Percentiles rank a stretch among this genome's conserved stretches.
Evolutionary conservation across 352 stramenopile species (phyloP).

Genomic region (Stephanocyclus meneghinianus): DNA sequence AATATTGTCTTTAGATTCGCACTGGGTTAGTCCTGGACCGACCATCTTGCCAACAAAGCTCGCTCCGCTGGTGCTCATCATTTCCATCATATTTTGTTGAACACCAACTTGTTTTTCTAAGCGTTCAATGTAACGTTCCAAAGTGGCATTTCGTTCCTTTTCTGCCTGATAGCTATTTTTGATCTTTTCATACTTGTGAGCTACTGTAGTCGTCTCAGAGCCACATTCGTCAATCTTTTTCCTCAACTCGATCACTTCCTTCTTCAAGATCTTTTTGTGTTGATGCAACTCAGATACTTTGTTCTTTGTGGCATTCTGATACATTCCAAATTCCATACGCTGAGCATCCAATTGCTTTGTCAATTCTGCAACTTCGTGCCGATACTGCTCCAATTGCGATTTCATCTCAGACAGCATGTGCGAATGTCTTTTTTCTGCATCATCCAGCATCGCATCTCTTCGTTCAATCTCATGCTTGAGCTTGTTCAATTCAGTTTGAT

Average conservation of each 20-base stretch:
- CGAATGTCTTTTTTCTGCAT: conserved; percentile 44
- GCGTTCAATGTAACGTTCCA: conserved; percentile 76
- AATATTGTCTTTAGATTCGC: conserved; percentile 29
- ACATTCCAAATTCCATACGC: conserved; percentile 78
- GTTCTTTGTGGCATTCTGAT: conserved; percentile 67
- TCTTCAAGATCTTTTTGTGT: conserved; percentile 82
- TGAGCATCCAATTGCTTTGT: conserved; percentile 71
- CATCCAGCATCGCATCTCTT: conserved; percentile 42
- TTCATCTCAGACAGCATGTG: conserved; percentile 32
- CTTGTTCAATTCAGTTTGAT: conserved; percentile 58
- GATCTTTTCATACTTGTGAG: conserved; percentile 58
- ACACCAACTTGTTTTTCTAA: conserved; percentile 80
- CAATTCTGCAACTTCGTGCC: conserved; percentile 61
- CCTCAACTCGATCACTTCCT: conserved; percentile 77
- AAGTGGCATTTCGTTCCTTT: conserved; percentile 63
- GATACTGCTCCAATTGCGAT: conserved; percentile 36
- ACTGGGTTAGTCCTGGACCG: conserved; percentile 34
- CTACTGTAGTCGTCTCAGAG: conserved; percentile 56
- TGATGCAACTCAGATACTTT: conserved; percentile 72
- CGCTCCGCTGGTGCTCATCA: conserved; percentile 43
- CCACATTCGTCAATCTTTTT: conserved; percentile 72
- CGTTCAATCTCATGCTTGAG: conserved; percentile 54
- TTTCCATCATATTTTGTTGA: conserved; percentile 58
- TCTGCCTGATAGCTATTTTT: conserved; percentile 59
- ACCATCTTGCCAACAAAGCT: conserved; percentile 51